Base-by-base conservation (phyloP, 257 asterid genomes). In the Linderniella brevidens region DNA sequence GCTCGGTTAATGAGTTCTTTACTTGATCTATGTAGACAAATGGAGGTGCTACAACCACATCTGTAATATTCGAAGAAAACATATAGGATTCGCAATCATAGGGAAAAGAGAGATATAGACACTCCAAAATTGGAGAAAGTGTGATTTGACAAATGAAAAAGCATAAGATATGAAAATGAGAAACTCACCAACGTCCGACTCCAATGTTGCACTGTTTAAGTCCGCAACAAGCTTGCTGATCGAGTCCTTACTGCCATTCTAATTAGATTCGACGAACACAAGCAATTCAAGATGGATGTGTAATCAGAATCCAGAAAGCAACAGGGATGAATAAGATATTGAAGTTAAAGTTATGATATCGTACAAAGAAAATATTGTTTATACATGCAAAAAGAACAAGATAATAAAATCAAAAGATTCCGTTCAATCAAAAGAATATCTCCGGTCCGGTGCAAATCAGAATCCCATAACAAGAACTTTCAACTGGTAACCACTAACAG, bases 21-120 rank as follows among this genome's bases (percentile, higher is more conserved):
- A 82, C 99, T 77, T 90, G 96, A 62, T 79, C 96, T 61, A 90
- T 77, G 78, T 85, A 90, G 65, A 90, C 71, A 58, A 79, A 85
- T 8, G 99, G 99, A 66, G 99, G 99, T 14, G 94, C 74, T 37
- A 90, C 99, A 58, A 90, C 94, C 51, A 90, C 93, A 77, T 90
- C 99, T 90, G 77, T 29, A 59, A 58, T 32, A 19, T 15, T 64
- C 55, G 44, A 53, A 35, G 17, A 14, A 13, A 37, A 32, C 37
- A 58, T 35, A 48, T 11, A n/a, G 1, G 8, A 46, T 8, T 8
- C 19, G 12, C 35, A n/a, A 20, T n/a, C n/a, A 11, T 13, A 12
- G 5, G 4, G 7, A 54, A 13, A 15, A 8, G 48, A 36, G 12
- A 53, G 48, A 45, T 17, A 15, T 12, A 4, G 61, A 35, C 13